Evolutionary conservation across 495 filamentous ascomycete genomes (phyloP).

Genomic region (Podospora anserina): DNA sequence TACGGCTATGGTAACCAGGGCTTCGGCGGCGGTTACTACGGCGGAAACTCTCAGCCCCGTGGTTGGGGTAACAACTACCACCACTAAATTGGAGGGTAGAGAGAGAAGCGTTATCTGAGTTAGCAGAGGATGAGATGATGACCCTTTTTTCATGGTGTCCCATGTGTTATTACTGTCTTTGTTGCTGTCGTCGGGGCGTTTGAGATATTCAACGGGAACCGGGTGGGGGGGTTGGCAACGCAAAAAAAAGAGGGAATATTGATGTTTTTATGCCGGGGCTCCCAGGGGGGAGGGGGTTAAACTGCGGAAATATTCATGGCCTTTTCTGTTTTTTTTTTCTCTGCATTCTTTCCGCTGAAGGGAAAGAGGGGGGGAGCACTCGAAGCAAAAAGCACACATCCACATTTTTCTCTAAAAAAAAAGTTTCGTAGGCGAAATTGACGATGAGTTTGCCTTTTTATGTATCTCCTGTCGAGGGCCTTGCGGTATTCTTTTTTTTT

Average conservation of each 20-base stretch:
- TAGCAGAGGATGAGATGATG: slow-evolving; percentile 5
- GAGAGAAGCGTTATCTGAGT: neutral
- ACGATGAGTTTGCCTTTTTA: neutral
- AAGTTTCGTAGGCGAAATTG: neutral
- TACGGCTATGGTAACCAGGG: slow-evolving; percentile 57
- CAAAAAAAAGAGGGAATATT: slow-evolving; percentile 5
- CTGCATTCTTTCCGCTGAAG: neutral
- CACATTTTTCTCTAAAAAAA: neutral
- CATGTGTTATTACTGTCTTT: slow-evolving; percentile 3
- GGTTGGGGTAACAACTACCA: slow-evolving; percentile 74
- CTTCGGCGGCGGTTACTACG: slow-evolving; percentile 52
- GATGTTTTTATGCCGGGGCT: neutral
- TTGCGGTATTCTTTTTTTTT: neutral
- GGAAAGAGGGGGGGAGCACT: neutral
- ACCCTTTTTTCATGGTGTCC: neutral
- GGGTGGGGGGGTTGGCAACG: neutral
- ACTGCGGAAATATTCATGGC: slow-evolving; percentile 1
- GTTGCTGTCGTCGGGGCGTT: neutral
- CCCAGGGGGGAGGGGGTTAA: neutral
- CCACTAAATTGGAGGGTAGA: slow-evolving; percentile 25
- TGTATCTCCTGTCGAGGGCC: neutral
- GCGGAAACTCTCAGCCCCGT: slow-evolving; percentile 42
- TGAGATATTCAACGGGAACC: neutral
- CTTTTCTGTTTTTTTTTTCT: slow-evolving; percentile 5
- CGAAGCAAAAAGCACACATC: neutral